Percentiles rank a stretch among this genome's conserved stretches.
These are phyloP conservation scores for Colletotrichum kahawae DNA, from an alignment of 2,329 filamentous ascomycete genomes.

Conservation along the genomic window DNA sequence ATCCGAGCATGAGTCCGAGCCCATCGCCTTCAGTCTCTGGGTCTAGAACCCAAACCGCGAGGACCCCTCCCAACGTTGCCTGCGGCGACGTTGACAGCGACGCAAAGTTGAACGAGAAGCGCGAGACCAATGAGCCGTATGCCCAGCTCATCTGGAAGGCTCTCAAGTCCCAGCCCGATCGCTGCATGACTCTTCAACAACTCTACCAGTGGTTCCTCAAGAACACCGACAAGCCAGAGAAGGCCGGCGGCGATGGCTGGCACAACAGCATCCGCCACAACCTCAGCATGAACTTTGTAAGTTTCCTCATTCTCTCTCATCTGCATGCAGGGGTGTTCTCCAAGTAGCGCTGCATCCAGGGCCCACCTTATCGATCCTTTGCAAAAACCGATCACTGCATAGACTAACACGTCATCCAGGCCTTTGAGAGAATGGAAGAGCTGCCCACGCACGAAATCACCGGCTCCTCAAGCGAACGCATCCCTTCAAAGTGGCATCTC, in stretches of 20 bases:
- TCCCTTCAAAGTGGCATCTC: conserved; percentile 78
- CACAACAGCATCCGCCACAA: conserved; percentile 97
- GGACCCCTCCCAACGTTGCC: neutral
- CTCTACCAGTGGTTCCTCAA: conserved; percentile 90
- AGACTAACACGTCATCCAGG: conserved; percentile 29
- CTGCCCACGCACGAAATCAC: conserved; percentile 33
- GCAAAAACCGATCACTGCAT: neutral
- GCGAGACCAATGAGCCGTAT: conserved; percentile 68
- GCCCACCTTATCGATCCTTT: neutral
- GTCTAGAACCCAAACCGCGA: neutral
- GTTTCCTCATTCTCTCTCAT: conserved; percentile 21
- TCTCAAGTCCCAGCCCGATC: conserved; percentile 68
- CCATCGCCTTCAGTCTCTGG: neutral
- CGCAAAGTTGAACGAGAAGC: neutral
- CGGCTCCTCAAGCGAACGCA: conserved; percentile 42
- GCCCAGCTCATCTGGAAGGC: conserved; percentile 81
- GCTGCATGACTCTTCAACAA: conserved; percentile 80
- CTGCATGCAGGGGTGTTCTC: neutral
- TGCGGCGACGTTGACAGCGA: neutral
- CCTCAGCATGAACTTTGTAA: conserved; percentile 91
- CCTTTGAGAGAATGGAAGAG: conserved; percentile 53
- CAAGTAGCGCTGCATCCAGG: neutral
- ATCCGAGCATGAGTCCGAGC: neutral
- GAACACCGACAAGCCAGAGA: conserved; percentile 75
- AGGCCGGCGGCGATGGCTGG: conserved; percentile 75